Conservation (phyloP, 306 rosid genomes). For the Trifolium dubium region DNA sequence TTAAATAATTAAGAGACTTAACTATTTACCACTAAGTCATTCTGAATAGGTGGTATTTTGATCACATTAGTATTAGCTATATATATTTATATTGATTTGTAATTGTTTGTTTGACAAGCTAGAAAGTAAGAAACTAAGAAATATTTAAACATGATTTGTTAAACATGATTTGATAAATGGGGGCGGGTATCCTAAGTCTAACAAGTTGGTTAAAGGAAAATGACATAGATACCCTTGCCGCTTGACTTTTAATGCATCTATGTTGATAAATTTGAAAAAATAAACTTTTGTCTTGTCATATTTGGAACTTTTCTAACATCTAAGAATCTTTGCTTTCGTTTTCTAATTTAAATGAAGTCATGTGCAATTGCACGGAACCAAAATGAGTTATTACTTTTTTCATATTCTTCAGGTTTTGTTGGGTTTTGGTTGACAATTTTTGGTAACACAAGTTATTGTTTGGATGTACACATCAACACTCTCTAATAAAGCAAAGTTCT, state of each 20-base stretch:
- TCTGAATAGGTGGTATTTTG: too few species aligned
- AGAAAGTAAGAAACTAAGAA: constrained; percentile 5
- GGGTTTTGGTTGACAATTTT: constrained; percentile 36
- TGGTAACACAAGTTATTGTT: constrained; percentile 16
- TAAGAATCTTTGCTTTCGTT: constrained; percentile 24
- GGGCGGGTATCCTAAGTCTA: constrained; percentile 50
- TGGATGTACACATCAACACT: neutral
- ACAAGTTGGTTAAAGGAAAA: constrained; percentile 44
- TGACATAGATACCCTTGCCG: constrained; percentile 54
- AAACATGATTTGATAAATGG: constrained; percentile 26
- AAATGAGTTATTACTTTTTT: neutral
- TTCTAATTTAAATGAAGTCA: constrained; percentile 8
- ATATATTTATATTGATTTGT: neutral
- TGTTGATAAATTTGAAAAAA: constrained; percentile 24
- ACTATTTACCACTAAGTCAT: too few species aligned
- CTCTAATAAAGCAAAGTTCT: neutral
- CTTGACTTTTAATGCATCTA: constrained; percentile 51
- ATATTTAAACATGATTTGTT: constrained; percentile 14
- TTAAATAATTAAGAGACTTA: too few species aligned
- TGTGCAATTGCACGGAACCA: constrained; percentile 12
- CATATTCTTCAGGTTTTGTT: constrained; percentile 4
- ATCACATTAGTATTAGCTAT: too few species aligned
- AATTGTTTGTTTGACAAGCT: constrained; percentile 37
- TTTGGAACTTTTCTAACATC: constrained; percentile 32
- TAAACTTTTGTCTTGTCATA: constrained; percentile 1